Base-by-base conservation (phyloP, 495 filamentous ascomycete species). In the Collariella sp. region DNA sequence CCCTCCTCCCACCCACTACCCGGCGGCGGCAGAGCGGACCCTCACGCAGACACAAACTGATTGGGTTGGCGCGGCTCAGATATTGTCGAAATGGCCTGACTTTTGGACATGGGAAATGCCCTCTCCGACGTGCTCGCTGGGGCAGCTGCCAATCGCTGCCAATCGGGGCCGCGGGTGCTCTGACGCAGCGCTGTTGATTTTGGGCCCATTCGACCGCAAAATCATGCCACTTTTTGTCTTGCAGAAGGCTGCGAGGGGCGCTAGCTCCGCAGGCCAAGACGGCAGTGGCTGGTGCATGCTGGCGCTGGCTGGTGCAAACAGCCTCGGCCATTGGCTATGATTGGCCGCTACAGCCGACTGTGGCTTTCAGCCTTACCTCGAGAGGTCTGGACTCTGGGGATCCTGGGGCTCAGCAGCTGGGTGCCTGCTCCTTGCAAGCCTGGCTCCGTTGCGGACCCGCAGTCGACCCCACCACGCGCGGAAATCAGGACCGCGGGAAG, bases 191-290 rank as follows among this genome's bases (percentile, higher is more conserved):
- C 44, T 50, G 53, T 57, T 20, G 53, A 43, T 54, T 61, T 64
- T 65, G 63, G 54, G 56, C 63, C 63, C 58, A 66, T 66, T 68
- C 61, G 56, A 22, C 34, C 52, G 49, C 29, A 56, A 41, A 66
- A 68, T 68, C 65, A 66, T 62, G 59, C 65, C 63, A 68, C 65
- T 68, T 68, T 68, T 64, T 56, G 45, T 56, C 57, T 56, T 40
- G 60, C 53, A 39, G 44, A 61, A 65, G 54, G 58, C 61, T 61
- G 44, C 24, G 43, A 35, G 52, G 41, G 42, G 35, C 39, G 24
- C 36, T n/a, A 34, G 51, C 16, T 54, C 62, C 60, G 43, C 42
- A 10, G 7, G 63, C 61, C 65, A 66, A 68, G 65, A 54, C 65
- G 63, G 63, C 50, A 66, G 63, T 58, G 62, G 63, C 65, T 64